A percentile compares a stretch with the other conserved stretches of the same genome.
phyloP scores from a whole-genome alignment of 805 yeast genomes.

The Wickerhamiella qilinensis region DNA sequence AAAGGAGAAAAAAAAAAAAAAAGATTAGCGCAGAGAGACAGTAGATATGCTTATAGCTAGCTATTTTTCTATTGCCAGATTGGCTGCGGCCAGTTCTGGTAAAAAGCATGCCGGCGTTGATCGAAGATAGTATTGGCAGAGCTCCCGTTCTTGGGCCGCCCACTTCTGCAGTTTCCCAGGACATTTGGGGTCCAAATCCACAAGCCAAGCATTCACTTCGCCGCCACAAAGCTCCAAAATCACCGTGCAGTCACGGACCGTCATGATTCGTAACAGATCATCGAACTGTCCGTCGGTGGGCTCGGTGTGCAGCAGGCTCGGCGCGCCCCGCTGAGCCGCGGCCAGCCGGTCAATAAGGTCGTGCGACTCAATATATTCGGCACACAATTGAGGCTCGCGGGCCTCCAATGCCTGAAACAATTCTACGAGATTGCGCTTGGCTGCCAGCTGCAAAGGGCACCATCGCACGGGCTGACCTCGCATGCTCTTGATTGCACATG shows the following conservation, averaged over 20 bases:
- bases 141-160: too few relatives aligned
- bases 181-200: slow-evolving; percentile 37
- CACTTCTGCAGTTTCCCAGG: slow-evolving; percentile 32
- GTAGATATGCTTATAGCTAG: background rate
- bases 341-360: slow-evolving; percentile 16
- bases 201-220: slow-evolving; percentile 26
- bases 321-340: slow-evolving; percentile 13
- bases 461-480: slow-evolving; percentile 24
- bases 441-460: slow-evolving; percentile 33
- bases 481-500: slow-evolving; percentile 35
- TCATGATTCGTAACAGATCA: slow-evolving; percentile 33
- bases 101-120: background rate
- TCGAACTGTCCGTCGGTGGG: slow-evolving; percentile 22
- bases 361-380: slow-evolving; percentile 8
- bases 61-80: background rate
- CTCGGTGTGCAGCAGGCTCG: background rate
- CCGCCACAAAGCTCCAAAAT: slow-evolving; percentile 24
- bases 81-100: background rate
- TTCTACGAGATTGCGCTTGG: slow-evolving; percentile 12
- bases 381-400: slow-evolving; percentile 5
- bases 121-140: too few relatives aligned
- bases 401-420: slow-evolving; percentile 2
- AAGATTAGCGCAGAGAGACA: too few relatives aligned
- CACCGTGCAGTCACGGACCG: slow-evolving; percentile 41
- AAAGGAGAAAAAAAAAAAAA: too few relatives aligned